Conservation (phyloP, 2,329 filamentous ascomycete genomes). For the Monosporascus ibericus region DNA sequence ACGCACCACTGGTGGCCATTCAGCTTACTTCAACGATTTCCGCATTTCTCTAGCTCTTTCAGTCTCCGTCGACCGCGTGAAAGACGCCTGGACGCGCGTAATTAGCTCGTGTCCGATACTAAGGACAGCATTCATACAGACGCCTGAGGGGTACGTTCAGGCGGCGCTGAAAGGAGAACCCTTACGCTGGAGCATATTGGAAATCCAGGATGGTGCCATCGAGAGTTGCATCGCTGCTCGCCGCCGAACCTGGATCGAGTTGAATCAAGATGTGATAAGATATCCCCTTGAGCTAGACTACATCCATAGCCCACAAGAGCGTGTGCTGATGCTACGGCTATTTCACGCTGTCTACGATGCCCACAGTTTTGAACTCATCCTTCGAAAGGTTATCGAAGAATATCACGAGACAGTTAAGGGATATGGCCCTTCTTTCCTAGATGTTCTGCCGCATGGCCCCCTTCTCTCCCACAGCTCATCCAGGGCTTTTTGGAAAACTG, state of each 20-base stretch:
- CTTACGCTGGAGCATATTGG: conserved; percentile 39
- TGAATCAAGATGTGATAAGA: conserved; percentile 42
- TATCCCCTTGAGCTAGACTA: conserved; percentile 48
- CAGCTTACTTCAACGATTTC: conserved; percentile 75
- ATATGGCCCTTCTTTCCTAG: conserved; percentile 52
- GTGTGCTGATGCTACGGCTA: conserved; percentile 56
- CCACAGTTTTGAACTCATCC: conserved; percentile 64
- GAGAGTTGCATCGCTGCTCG: conserved; percentile 27
- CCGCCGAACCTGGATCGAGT: conserved; percentile 45
- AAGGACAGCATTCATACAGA: conserved; percentile 66
- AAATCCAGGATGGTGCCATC: conserved; percentile 22
- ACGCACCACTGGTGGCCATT: conserved; percentile 43
- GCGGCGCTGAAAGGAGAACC: conserved; percentile 46
- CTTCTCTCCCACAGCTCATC: conserved; percentile 39
- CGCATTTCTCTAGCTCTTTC: conserved; percentile 44
- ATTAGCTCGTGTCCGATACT: conserved; percentile 55
- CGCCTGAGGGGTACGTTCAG: conserved; percentile 71
- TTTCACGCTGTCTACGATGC: conserved; percentile 90
- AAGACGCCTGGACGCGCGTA: conserved; percentile 50
- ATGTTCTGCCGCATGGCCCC: conserved; percentile 65
- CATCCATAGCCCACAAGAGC: conserved; percentile 20
- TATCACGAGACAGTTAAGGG: conserved; percentile 35
- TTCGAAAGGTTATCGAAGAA: conserved; percentile 48
- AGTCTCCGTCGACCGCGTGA: conserved; percentile 43
- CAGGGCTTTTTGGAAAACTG: conserved; percentile 60